A percentile compares a stretch with the other conserved stretches of the same genome.
phyloP scores from a whole-genome alignment of 73 alveolate genomes.

The Breviolum minutum region DNA sequence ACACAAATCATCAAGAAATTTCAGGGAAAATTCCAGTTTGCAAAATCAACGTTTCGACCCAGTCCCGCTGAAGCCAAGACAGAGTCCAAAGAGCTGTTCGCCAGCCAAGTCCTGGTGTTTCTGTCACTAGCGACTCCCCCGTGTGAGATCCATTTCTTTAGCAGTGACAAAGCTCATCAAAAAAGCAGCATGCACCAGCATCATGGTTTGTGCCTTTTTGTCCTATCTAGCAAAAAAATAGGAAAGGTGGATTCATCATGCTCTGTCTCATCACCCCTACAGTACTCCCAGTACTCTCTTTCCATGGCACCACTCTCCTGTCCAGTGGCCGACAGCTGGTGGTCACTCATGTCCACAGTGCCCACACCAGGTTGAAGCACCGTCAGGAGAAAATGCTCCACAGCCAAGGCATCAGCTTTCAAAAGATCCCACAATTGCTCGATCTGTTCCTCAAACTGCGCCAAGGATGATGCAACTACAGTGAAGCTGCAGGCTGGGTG shows the following conservation, averaged over 20 bases:
- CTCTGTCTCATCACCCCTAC: background rate
- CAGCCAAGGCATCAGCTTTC: background rate
- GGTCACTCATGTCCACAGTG: slow-evolving; percentile 69
- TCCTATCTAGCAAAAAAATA: background rate
- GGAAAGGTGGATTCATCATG: background rate
- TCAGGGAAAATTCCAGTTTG: too few relatives aligned
- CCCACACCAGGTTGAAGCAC: slow-evolving; percentile 86
- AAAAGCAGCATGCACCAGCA: background rate
- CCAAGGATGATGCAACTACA: too few relatives aligned
- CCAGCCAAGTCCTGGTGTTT: slow-evolving; percentile 77
- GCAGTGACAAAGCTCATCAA: background rate
- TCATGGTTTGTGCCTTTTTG: background rate
- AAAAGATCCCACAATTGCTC: slow-evolving; percentile 47
- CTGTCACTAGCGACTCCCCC: background rate
- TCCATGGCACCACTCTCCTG: background rate
- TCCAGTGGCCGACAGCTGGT: slow-evolving; percentile 77
- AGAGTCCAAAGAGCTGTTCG: slow-evolving; percentile 52
- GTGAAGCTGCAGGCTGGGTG: too few relatives aligned
- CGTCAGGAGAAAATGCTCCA: slow-evolving; percentile 71
- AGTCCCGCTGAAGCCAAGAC: slow-evolving; percentile 90
- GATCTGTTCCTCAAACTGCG: slow-evolving; percentile 25
- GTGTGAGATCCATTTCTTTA: background rate
- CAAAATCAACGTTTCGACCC: background rate
- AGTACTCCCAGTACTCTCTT: background rate
- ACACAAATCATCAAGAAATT: too few relatives aligned